These are phyloP conservation scores for Myriangium duriaei DNA, from an alignment of 2,329 filamentous ascomycete species.

Conservation along the genomic window DNA sequence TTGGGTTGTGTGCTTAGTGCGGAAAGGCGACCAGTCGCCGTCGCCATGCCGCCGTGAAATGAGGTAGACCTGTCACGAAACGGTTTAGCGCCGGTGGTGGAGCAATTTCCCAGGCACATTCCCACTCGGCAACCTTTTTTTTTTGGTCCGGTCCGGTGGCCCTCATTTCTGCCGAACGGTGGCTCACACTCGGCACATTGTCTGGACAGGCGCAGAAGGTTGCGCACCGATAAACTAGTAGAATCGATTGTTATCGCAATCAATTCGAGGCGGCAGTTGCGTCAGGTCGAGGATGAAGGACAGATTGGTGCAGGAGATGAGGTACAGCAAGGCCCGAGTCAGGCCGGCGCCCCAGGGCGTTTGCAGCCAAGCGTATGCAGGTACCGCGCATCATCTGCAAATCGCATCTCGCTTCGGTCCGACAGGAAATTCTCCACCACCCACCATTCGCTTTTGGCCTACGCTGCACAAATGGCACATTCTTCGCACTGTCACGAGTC, in stretches of 20 bases:
- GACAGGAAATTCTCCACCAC: not conserved
- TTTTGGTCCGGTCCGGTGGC: not conserved
- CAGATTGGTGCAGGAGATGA: not conserved
- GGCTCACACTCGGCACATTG: not conserved
- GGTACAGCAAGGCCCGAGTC: not conserved
- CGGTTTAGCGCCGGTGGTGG: conserved; percentile 9
- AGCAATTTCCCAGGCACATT: conserved; percentile 8
- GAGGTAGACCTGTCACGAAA: conserved; percentile 9
- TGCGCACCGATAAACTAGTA: not conserved
- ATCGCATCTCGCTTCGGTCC: not conserved
- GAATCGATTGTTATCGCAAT: not conserved
- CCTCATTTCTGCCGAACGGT: not conserved
- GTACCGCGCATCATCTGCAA: not conserved
- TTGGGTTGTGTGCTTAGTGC: not conserved
- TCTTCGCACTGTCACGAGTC: too few species aligned
- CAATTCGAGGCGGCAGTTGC: not conserved
- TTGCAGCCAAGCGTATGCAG: not conserved
- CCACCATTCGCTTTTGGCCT: not conserved
- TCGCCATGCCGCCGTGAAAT: conserved; percentile 2
- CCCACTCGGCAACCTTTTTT: not conserved
- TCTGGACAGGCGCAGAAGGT: not conserved
- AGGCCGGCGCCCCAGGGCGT: not conserved
- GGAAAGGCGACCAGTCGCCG: too few species aligned
- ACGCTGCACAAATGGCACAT: too few species aligned
- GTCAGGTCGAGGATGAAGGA: not conserved